Evolutionary conservation across 208 protist genomes (phyloP).

Genomic region (Acanthamoeba culbertsoni): DNA sequence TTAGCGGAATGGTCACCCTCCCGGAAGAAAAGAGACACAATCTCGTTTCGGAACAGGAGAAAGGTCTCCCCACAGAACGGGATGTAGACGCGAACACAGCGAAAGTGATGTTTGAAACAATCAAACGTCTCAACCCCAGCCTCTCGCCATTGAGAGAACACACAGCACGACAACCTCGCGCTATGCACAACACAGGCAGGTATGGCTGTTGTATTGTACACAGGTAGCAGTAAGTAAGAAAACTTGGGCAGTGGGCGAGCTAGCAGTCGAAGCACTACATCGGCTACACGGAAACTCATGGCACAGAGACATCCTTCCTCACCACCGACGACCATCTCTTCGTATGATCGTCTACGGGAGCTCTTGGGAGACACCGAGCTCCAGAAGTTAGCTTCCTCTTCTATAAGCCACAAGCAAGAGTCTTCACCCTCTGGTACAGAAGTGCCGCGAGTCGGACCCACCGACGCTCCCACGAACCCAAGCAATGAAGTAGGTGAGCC

Average conservation of each 20-base stretch:
- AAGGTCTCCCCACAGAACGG: neutral
- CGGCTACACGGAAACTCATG: too few species aligned
- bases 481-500: too few species aligned
- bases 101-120: neutral
- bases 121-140: neutral
- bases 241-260: too few species aligned
- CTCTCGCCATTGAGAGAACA: neutral
- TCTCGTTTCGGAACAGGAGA: neutral
- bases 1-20: neutral
- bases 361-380: neutral
- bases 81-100: neutral
- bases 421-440: neutral
- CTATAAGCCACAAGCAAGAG: too few species aligned
- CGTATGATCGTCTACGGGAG: neutral
- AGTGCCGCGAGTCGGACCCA: neutral
- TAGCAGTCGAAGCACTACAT: too few species aligned
- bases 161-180: too few species aligned
- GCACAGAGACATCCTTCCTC: too few species aligned
- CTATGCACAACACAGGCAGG: too few species aligned
- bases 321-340: too few species aligned
- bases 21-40: neutral
- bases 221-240: too few species aligned
- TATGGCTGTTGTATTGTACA: too few species aligned
- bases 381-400: neutral
- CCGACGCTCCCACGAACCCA: too few species aligned